Evolutionary conservation across 2,329 filamentous ascomycete genomes (phyloP).

Genomic region (Chaetomiaceae sp.): DNA sequence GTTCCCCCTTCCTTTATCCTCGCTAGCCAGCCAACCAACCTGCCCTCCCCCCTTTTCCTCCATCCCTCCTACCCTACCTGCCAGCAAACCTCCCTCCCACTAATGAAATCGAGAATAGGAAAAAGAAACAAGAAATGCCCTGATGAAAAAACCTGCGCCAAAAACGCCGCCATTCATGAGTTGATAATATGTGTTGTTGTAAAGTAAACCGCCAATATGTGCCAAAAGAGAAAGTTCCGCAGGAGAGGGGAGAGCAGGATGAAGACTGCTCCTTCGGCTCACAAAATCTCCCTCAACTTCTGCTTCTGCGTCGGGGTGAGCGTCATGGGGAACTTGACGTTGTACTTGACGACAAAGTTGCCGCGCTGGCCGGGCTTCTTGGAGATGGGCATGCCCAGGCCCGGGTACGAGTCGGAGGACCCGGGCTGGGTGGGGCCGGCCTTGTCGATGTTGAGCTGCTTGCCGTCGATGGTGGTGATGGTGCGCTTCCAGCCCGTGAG

Average conservation of each 20-base stretch:
- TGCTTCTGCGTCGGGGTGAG: slow-evolving; percentile 76
- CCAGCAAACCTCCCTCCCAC: background rate
- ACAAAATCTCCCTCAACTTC: slow-evolving; percentile 66
- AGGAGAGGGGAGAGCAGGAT: no score
- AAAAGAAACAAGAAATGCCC: background rate
- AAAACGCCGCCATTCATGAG: slow-evolving; percentile 5
- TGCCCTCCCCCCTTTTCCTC: no score
- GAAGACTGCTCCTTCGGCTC: background rate
- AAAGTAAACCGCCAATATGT: background rate
- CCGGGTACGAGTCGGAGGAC: slow-evolving; percentile 74
- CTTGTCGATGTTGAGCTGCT: slow-evolving; percentile 74
- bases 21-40: no score
- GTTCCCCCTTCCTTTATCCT: background rate
- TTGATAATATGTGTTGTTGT: background rate
- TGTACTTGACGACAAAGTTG: slow-evolving; percentile 84
- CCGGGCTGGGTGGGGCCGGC: slow-evolving; percentile 81
- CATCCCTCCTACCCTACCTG: background rate
- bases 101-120: background rate
- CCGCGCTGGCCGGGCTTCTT: slow-evolving; percentile 83
- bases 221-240: background rate
- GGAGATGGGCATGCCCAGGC: slow-evolving; percentile 88
- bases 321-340: slow-evolving; percentile 83
- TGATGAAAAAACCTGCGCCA: background rate
- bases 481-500: slow-evolving; percentile 89
- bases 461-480: slow-evolving; percentile 90